Conservation (phyloP, 441 rosid species). For the Flueggea neowawraea region DNA sequence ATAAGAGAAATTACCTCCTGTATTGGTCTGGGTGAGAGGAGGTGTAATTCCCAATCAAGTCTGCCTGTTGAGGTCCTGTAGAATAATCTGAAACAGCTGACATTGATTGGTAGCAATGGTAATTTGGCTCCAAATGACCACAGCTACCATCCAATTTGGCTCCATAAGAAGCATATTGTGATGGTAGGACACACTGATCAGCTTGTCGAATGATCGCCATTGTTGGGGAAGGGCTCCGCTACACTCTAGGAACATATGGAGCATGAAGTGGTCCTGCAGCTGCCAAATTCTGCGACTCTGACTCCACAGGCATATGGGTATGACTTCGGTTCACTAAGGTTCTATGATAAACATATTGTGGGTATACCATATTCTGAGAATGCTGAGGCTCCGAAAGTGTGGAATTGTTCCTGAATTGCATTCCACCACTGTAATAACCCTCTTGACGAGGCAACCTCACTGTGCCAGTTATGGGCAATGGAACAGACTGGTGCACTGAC, state of each 20-base stretch:
- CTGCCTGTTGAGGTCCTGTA: conserved; percentile 18
- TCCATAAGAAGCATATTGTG: conserved; percentile 22
- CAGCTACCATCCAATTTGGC: conserved; percentile 6
- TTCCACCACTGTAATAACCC: conserved; percentile 19
- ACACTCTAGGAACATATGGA: conserved; percentile 4
- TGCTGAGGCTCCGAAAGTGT: conserved; percentile 26
- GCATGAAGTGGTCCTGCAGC: conserved; percentile 1
- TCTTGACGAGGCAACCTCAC: conserved; percentile 23
- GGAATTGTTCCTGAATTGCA: conserved; percentile 23
- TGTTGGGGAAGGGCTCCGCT: conserved; percentile 6
- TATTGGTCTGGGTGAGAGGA: conserved; percentile 27
- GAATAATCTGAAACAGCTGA: conserved; percentile 19
- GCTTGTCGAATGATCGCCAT: conserved; percentile 14
- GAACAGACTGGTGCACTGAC: background rate
- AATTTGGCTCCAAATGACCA: conserved; percentile 24
- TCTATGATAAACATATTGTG: conserved; percentile 17
- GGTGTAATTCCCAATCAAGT: conserved; percentile 19
- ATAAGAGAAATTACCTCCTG: conserved; percentile 26
- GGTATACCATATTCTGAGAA: conserved; percentile 12
- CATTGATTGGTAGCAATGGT: conserved; percentile 5
- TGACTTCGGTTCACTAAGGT: conserved; percentile 7
- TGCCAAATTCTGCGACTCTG: conserved; percentile 1
- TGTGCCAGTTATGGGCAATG: conserved; percentile 19
- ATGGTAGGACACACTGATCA: conserved; percentile 15
- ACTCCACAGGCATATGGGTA: conserved; percentile 1